A percentile compares a stretch with the other conserved stretches of the same genome.
Evolutionary conservation across 305 asterid genomes (phyloP).

Genomic region (Fraxinus paxiana): DNA sequence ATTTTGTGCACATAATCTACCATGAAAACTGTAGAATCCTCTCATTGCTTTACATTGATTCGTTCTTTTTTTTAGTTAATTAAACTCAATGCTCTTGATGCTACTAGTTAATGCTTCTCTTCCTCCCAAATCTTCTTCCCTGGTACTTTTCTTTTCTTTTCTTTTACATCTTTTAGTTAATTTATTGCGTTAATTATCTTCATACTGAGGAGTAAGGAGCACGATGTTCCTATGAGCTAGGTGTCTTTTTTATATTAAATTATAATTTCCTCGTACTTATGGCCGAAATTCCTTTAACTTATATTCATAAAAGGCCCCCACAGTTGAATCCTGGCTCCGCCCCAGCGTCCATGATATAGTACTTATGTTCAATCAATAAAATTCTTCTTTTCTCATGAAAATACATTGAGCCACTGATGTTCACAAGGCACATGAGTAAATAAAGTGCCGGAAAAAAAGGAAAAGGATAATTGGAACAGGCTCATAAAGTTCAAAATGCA

Average conservation of each 20-base stretch:
- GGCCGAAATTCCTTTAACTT: background rate
- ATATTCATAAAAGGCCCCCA: background rate
- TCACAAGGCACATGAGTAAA: background rate
- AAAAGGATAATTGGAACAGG: background rate
- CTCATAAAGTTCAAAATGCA: background rate
- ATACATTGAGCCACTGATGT: constrained; percentile 3
- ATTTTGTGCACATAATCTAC: background rate
- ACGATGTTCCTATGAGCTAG: background rate
- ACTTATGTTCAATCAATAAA: background rate
- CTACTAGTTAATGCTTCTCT: background rate
- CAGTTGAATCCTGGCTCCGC: background rate
- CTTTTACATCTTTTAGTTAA: background rate
- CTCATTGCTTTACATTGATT: background rate
- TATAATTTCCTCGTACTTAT: background rate
- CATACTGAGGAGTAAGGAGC: background rate
- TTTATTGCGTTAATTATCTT: background rate
- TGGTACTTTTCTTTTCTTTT: background rate
- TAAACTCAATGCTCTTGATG: background rate
- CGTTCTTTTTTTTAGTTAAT: background rate
- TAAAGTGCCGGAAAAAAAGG: background rate
- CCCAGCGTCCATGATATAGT: background rate
- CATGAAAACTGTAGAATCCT: background rate
- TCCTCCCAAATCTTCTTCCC: background rate
- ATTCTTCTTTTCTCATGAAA: background rate
- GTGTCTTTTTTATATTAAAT: background rate